These are phyloP conservation scores for Zygosaccharomyces siamensis DNA, from an alignment of 805 yeast species.

Conservation along the genomic window DNA sequence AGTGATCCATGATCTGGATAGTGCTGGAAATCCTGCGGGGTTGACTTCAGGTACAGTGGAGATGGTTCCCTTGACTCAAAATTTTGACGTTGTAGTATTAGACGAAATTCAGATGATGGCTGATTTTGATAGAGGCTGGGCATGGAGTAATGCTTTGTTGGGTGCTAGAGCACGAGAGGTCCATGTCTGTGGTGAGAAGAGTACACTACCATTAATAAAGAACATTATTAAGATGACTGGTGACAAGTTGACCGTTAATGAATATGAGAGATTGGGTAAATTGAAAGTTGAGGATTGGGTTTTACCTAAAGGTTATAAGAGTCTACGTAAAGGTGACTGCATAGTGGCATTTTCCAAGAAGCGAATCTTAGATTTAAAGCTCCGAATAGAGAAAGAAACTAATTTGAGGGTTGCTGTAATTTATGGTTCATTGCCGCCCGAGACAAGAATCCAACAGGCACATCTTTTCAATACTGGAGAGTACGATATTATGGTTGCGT, in stretches of 20 bases:
- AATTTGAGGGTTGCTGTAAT: slow-evolving; percentile 74
- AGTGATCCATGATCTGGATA: slow-evolving; percentile 64
- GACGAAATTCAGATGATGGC: slow-evolving; percentile 97
- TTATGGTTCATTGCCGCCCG: slow-evolving; percentile 95
- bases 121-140: slow-evolving; percentile 76
- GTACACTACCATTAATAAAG: slow-evolving; percentile 65
- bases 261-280: slow-evolving; percentile 71
- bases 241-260: slow-evolving; percentile 66
- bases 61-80: slow-evolving; percentile 68
- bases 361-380: slow-evolving; percentile 62
- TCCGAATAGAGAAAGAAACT: slow-evolving; percentile 61
- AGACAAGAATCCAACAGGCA: slow-evolving; percentile 84
- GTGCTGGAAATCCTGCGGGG: slow-evolving; percentile 65
- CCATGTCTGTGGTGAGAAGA: slow-evolving; percentile 90
- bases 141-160: slow-evolving; percentile 88
- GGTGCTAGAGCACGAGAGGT: slow-evolving; percentile 83
- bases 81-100: slow-evolving; percentile 81
- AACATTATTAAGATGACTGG: slow-evolving; percentile 65
- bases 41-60: slow-evolving; percentile 88
- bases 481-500: slow-evolving; percentile 82
- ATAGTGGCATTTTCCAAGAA: slow-evolving; percentile 79
- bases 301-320: slow-evolving; percentile 26
- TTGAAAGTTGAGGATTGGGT: slow-evolving; percentile 49
- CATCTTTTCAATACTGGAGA: slow-evolving; percentile 69
- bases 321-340: slow-evolving; percentile 67